These are phyloP conservation scores for Debaryomyces castellii DNA, from an alignment of 805 yeast species.

Conservation along the genomic window DNA sequence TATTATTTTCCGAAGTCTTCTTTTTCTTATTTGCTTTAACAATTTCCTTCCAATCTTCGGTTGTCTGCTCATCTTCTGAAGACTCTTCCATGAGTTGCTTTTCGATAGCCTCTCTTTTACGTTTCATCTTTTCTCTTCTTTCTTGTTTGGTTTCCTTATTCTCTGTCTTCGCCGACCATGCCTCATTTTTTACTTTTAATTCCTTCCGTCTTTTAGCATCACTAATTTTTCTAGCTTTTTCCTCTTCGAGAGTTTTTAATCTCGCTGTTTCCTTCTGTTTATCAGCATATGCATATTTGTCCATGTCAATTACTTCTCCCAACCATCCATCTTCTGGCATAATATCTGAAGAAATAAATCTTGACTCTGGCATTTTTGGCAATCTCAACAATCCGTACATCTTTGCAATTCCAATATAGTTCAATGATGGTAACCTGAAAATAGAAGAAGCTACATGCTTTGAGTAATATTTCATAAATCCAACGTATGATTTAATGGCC, in stretches of 20 bases:
- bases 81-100: slow-evolving; percentile 46
- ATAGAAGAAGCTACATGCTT: slow-evolving; percentile 89
- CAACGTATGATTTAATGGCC: slow-evolving; percentile 78
- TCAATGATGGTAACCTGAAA: slow-evolving; percentile 70
- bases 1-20: slow-evolving; percentile 37
- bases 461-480: slow-evolving; percentile 77
- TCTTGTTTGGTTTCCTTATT: slow-evolving; percentile 59
- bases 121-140: slow-evolving; percentile 67
- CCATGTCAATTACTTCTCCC: slow-evolving; percentile 62
- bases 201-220: slow-evolving; percentile 46
- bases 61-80: slow-evolving; percentile 46
- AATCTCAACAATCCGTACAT: slow-evolving; percentile 79
- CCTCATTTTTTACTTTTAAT: slow-evolving; percentile 51
- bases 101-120: slow-evolving; percentile 68
- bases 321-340: slow-evolving; percentile 79
- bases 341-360: slow-evolving; percentile 43
- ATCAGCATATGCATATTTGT: slow-evolving; percentile 64
- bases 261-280: slow-evolving; percentile 62
- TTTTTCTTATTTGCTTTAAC: slow-evolving; percentile 64
- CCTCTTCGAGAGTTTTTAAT: slow-evolving; percentile 54
- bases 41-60: slow-evolving; percentile 85
- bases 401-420: slow-evolving; percentile 68
- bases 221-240: slow-evolving; percentile 32
- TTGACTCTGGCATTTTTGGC: slow-evolving; percentile 93
- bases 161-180: slow-evolving; percentile 78